These are phyloP conservation scores for Aaosphaeria arxii DNA, from an alignment of 2,329 filamentous ascomycete species.

Conservation along the genomic window DNA sequence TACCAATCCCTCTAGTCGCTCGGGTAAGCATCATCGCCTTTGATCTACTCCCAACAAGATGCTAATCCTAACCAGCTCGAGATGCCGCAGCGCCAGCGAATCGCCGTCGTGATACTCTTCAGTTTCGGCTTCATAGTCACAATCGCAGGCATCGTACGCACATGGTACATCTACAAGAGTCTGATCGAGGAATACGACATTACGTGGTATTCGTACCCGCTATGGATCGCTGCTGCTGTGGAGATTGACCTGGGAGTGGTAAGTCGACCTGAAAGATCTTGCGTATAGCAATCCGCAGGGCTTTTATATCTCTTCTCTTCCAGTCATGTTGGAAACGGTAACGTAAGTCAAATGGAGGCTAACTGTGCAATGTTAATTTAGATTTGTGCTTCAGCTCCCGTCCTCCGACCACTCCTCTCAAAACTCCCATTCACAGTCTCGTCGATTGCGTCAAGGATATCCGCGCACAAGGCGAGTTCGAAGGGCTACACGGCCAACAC, in stretches of 20 bases:
- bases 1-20: constrained; percentile 44
- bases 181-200: constrained; percentile 42
- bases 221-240: constrained; percentile 47
- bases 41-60: background rate
- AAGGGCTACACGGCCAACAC: background rate
- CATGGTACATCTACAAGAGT: constrained; percentile 44
- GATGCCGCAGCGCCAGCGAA: constrained; percentile 41
- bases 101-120: constrained; percentile 39
- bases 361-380: background rate
- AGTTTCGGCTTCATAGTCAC: constrained; percentile 43
- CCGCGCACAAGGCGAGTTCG: background rate
- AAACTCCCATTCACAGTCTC: constrained; percentile 24
- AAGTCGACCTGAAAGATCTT: constrained; percentile 12
- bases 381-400: constrained; percentile 32
- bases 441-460: constrained; percentile 5
- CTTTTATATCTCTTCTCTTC: background rate
- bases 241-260: constrained; percentile 49
- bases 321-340: too few species aligned
- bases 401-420: constrained; percentile 24
- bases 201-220: constrained; percentile 45
- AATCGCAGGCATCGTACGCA: constrained; percentile 41
- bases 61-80: constrained; percentile 22
- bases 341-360: too few species aligned
- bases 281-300: background rate
- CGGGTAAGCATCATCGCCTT: constrained; percentile 12